Percentiles rank a stretch among this genome's conserved stretches.
Conservation (phyloP, 2,329 filamentous ascomycete genomes). For the Truncatella angustata region DNA sequence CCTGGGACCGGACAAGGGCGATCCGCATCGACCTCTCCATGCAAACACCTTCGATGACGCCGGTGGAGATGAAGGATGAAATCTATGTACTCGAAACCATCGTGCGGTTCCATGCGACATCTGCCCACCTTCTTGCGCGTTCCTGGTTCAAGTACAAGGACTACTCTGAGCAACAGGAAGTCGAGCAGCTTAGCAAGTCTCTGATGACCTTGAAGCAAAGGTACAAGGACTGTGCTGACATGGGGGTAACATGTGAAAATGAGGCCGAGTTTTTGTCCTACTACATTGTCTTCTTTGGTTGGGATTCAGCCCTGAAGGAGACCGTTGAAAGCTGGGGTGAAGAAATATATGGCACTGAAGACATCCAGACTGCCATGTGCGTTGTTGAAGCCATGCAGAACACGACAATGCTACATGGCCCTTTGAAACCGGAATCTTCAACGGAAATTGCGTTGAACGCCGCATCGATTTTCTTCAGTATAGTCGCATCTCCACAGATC, state of each 20-base stretch:
- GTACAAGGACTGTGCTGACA: slow-evolving; percentile 64
- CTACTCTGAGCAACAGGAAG: slow-evolving; percentile 66
- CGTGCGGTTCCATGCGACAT: slow-evolving; percentile 63
- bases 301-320: slow-evolving; percentile 57
- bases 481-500: slow-evolving; percentile 53
- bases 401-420: slow-evolving; percentile 55
- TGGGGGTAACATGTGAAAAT: slow-evolving; percentile 56
- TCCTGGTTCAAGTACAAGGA: slow-evolving; percentile 55
- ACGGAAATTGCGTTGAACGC: slow-evolving; percentile 48
- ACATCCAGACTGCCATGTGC: slow-evolving; percentile 59
- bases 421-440: slow-evolving; percentile 48
- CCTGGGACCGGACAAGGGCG: slow-evolving; percentile 67
- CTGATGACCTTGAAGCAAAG: slow-evolving; percentile 64
- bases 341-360: slow-evolving; percentile 54
- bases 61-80: slow-evolving; percentile 55
- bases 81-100: slow-evolving; percentile 66
- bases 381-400: slow-evolving; percentile 61
- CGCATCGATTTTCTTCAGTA: slow-evolving; percentile 57
- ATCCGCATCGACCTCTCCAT: slow-evolving; percentile 69
- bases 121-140: slow-evolving; percentile 61
- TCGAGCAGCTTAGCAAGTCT: slow-evolving; percentile 65
- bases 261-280: slow-evolving; percentile 67
- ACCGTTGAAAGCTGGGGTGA: slow-evolving; percentile 55
- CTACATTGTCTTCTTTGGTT: slow-evolving; percentile 60
- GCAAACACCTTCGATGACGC: slow-evolving; percentile 56